Conservation (phyloP, 805 yeast species). For the Sugiyamaella americana region DNA sequence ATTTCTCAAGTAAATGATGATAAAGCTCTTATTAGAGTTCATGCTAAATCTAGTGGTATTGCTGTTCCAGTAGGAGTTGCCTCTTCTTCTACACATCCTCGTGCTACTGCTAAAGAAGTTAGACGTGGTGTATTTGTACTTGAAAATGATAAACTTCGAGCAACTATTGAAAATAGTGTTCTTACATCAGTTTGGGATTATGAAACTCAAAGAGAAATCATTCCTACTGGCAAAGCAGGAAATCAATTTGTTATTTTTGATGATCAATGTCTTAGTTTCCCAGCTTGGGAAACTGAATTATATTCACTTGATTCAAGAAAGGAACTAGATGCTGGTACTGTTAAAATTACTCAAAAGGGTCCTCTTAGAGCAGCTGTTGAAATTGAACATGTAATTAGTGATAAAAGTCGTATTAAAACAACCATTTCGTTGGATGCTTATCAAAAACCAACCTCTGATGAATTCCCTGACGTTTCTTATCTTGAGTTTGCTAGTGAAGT, state of each 20-base stretch:
- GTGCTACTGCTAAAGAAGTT: constrained; percentile 40
- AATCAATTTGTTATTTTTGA: constrained; percentile 78
- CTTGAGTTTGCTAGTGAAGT: constrained; percentile 55
- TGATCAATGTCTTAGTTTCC: constrained; percentile 86
- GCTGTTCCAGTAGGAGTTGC: constrained; percentile 7
- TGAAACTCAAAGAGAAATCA: constrained; percentile 53
- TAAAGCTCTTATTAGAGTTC: constrained; percentile 2
- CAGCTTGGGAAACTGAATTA: constrained; percentile 97
- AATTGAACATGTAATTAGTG: constrained; percentile 55
- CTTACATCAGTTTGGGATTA: constrained; percentile 61
- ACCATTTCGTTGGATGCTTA: constrained; percentile 63
- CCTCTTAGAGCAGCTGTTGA: constrained; percentile 58
- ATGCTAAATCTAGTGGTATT: constrained; percentile 8
- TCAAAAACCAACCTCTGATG: constrained; percentile 17
- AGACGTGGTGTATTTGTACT: constrained; percentile 43
- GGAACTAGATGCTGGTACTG: constrained; percentile 40
- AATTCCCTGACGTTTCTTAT: constrained; percentile 34
- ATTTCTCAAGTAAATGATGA: not conserved
- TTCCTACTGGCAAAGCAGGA: constrained; percentile 60
- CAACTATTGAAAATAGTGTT: constrained; percentile 55
- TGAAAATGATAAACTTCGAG: constrained; percentile 56
- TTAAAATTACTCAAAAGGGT: constrained; percentile 41
- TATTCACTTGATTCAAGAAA: constrained; percentile 70
- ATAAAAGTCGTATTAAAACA: constrained; percentile 54
- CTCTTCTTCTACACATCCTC: constrained; percentile 7